These are phyloP conservation scores for Amesomyces nigricolor DNA, from an alignment of 2,329 filamentous ascomycete genomes.

Conservation along the genomic window DNA sequence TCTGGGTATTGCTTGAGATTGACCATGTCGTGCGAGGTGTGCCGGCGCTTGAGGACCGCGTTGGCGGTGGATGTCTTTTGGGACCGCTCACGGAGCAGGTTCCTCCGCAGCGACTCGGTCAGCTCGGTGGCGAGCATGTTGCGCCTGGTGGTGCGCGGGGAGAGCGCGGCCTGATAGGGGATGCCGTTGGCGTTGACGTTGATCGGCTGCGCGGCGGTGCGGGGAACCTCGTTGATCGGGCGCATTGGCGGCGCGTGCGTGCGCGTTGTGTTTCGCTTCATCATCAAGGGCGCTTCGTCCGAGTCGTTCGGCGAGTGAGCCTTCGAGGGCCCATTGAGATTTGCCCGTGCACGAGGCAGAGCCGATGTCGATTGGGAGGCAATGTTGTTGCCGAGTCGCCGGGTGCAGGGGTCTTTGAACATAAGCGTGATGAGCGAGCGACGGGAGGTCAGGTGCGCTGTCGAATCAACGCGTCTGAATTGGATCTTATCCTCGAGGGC, in stretches of 20 bases:
- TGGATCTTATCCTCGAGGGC: slow-evolving; percentile 73
- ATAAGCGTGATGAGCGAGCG: slow-evolving; percentile 85
- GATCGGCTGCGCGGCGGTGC: slow-evolving; percentile 70
- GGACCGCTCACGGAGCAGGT: slow-evolving; percentile 91
- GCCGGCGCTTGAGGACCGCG: slow-evolving; percentile 80
- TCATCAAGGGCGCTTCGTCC: slow-evolving; percentile 57
- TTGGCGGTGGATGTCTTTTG: slow-evolving; percentile 88
- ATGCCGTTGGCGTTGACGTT: slow-evolving; percentile 62
- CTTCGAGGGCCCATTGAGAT: slow-evolving; percentile 39
- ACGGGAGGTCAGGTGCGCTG: slow-evolving; percentile 75
- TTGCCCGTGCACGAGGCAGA: slow-evolving; percentile 56
- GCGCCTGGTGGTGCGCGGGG: slow-evolving; percentile 82
- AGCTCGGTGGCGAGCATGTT: slow-evolving; percentile 96
- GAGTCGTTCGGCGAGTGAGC: slow-evolving; percentile 52
- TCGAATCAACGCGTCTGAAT: slow-evolving; percentile 89
- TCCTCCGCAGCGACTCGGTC: slow-evolving; percentile 84
- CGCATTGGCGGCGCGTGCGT: slow-evolving; percentile 44
- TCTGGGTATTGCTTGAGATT: slow-evolving; percentile 81
- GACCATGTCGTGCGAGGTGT: slow-evolving; percentile 85
- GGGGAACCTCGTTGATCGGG: slow-evolving; percentile 57
- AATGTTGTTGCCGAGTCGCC: slow-evolving; percentile 62
- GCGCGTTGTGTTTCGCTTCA: slow-evolving; percentile 55
- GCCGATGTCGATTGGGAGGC: slow-evolving; percentile 64
- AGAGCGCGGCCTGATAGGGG: slow-evolving; percentile 68
- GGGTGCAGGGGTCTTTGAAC: slow-evolving; percentile 71